phyloP scores from a whole-genome alignment of 306 rosid genomes.

The Vicia villosa region DNA sequence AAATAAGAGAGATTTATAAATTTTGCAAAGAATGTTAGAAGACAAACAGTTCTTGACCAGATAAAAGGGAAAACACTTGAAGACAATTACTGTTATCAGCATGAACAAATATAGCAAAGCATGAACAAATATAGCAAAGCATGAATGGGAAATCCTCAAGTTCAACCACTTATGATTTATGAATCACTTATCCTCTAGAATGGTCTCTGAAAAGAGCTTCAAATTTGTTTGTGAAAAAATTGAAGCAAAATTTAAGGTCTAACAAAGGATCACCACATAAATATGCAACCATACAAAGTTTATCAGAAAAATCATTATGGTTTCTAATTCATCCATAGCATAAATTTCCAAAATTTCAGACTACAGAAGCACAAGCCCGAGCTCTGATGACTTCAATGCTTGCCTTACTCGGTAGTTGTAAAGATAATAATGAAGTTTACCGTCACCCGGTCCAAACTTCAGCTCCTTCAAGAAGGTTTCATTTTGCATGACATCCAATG shows the following conservation, averaged over 20 bases:
- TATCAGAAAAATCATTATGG: slow-evolving; percentile 31
- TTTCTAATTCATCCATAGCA: slow-evolving; percentile 28
- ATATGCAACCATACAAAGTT: slow-evolving; percentile 36
- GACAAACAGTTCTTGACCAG: neutral
- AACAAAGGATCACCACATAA: slow-evolving; percentile 31
- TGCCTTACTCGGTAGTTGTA: slow-evolving; percentile 56
- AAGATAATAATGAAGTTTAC: slow-evolving; percentile 70
- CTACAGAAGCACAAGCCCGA: slow-evolving; percentile 72
- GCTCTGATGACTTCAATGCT: slow-evolving; percentile 60
- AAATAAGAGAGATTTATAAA: no score
- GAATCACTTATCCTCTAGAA: slow-evolving; percentile 9
- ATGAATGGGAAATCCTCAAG: slow-evolving; percentile 26
- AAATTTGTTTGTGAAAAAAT: slow-evolving; percentile 10
- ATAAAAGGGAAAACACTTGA: neutral
- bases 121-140: no score
- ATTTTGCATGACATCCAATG: slow-evolving; percentile 72
- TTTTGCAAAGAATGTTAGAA: neutral
- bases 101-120: neutral
- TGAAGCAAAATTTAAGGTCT: slow-evolving; percentile 36
- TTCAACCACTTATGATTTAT: slow-evolving; percentile 27
- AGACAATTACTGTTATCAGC: neutral
- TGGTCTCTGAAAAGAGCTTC: slow-evolving; percentile 11
- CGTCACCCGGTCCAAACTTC: slow-evolving; percentile 73
- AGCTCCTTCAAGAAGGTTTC: slow-evolving; percentile 64
- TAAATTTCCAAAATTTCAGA: slow-evolving; percentile 22